Conservation (phyloP, 768 basidiomycete genomes). For the Boletus rubescentipes region DNA sequence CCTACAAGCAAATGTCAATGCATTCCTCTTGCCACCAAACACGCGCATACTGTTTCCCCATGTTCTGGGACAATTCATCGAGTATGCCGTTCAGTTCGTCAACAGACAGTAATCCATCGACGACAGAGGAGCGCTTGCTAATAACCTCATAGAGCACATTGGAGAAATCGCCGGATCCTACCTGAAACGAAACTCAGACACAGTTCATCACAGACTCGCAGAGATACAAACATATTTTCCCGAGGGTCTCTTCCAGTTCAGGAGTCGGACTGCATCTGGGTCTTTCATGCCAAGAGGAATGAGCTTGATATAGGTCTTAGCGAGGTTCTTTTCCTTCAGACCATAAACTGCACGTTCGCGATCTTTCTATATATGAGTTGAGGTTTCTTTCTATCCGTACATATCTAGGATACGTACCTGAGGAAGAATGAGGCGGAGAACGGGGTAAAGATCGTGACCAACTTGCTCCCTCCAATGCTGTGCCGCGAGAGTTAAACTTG, state of each 20-base stretch:
- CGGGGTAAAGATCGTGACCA: conserved; percentile 87
- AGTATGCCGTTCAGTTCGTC: conserved; percentile 81
- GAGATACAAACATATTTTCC: conserved; percentile 55
- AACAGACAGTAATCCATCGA: conserved; percentile 72
- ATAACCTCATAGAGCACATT: conserved; percentile 86
- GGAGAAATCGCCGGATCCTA: conserved; percentile 83
- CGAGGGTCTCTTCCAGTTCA: conserved; percentile 88
- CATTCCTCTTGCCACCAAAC: neutral
- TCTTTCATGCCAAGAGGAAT: conserved; percentile 81
- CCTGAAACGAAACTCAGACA: conserved; percentile 38
- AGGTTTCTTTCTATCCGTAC: neutral
- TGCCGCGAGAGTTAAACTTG: conserved; percentile 14
- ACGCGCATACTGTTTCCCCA: conserved; percentile 67
- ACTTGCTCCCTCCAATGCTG: conserved; percentile 87
- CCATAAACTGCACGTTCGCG: conserved; percentile 90
- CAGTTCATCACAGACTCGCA: neutral
- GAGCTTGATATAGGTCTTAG: conserved; percentile 88
- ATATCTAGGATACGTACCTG: conserved; percentile 51
- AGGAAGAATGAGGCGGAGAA: conserved; percentile 85
- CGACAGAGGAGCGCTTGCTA: conserved; percentile 76
- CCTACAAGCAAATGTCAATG: conserved; percentile 40
- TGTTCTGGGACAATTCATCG: conserved; percentile 70
- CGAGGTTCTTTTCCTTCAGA: conserved; percentile 91
- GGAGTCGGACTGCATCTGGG: conserved; percentile 75
- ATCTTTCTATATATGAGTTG: conserved; percentile 67